These are phyloP conservation scores for Tricholoma terreum DNA, from an alignment of 768 basidiomycete species.

Conservation along the genomic window DNA sequence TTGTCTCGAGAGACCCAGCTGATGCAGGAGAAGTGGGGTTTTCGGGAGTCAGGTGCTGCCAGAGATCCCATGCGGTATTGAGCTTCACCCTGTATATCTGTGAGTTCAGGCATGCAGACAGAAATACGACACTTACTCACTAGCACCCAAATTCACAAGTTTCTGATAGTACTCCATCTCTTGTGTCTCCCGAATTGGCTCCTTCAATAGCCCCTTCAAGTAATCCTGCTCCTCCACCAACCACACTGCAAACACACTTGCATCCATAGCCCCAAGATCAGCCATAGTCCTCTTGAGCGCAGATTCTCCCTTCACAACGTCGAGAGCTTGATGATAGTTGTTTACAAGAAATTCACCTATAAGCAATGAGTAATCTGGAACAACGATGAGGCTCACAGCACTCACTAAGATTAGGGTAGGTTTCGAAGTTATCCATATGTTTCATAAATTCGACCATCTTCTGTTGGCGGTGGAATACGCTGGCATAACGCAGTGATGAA, in stretches of 20 bases:
- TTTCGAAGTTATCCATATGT: constrained; percentile 7
- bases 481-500: constrained; percentile 11
- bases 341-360: background rate
- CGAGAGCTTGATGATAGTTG: background rate
- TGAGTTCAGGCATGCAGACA: background rate
- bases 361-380: background rate
- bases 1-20: background rate
- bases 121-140: background rate
- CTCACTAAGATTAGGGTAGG: constrained; percentile 7
- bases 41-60: background rate
- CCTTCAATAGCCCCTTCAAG: background rate
- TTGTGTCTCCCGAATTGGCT: background rate
- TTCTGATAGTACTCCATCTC: constrained; percentile 1
- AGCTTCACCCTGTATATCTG: background rate
- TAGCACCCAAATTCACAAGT: background rate
- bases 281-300: background rate
- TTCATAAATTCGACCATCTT: constrained; percentile 16
- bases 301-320: background rate
- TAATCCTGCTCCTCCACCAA: background rate
- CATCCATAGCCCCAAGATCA: background rate
- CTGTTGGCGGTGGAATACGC: constrained; percentile 21
- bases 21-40: background rate
- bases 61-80: background rate
- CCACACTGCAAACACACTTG: background rate
- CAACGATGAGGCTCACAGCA: background rate